Evolutionary conservation across 805 yeast genomes (phyloP), one percentile per base, ranked within the genome.

Genomic region (Metschnikowia anglica): DNA sequence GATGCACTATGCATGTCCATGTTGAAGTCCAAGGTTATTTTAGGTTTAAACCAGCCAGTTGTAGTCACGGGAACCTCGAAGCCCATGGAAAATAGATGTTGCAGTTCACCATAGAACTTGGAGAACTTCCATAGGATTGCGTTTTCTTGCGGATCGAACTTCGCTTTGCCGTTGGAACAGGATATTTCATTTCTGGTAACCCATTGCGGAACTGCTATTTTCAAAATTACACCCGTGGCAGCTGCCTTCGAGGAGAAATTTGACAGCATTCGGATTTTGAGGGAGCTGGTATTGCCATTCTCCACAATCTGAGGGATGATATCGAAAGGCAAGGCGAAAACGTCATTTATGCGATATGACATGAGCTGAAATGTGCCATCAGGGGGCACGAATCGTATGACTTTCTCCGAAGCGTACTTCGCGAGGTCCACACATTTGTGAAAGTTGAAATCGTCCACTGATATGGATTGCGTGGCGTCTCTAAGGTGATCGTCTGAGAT

Each of bases 301-400:
- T 55, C 72, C 34, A 55, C 71, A 2, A 82, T 72, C 23, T 71
- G 68, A 2, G 91, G 85, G 4, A 74, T 66, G 12, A 88, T 73
- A 38, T 71, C 70, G 62, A 88, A 85, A 3, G 97, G 97, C 23
- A 86, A 58, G 37, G 77, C 78, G 46, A 85, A 66, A 49, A 80
- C 79, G 55, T 56, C 67, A 12, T 54, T 46, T 30, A 70, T 59
- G 35, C 63, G 67, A 63, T 88, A 89, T 26, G 79, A 72, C 90
- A 89, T 82, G 46, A 89, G 73, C 61, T 88, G 91, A 59, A 88
- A 86, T 39, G 80, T 79, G 0, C 95, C 95, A 63, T 88, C 96
- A 1, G 96, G 96, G 2, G 96, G 96, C 10, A 81, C 70, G 51
- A 89, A 88, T 34, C 75, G 78, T 44, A 89, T 83, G 18, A 77